Evolutionary conservation across 176 grass and related monocot genomes (phyloP), one percentile per base, ranked within the genome.

Genomic region (Musa beccarii): DNA sequence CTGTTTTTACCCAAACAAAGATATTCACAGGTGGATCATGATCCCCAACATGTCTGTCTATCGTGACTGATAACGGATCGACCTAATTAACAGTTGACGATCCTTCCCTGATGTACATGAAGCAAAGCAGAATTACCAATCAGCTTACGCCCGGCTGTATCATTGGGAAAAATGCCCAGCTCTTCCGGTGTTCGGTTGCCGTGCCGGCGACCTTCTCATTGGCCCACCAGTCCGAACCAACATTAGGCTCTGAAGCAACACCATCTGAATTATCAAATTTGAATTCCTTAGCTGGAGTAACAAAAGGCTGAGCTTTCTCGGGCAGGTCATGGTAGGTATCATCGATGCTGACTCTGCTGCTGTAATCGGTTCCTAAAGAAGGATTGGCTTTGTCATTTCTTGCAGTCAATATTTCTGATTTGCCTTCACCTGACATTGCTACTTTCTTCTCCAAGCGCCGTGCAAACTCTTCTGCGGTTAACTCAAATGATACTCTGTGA

Each of bases 371-470:
- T 3, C 79, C 83, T 63, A 80, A 82, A 77, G 78, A 84, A 50
- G 53, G 76, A 23, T 66, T 74, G 0, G 68, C 80, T 0, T 75
- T 67, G 0, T 68, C 77, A 21, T 25, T 52, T 70, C 26, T 81
- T 8, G 86, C 66, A 10, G 78, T 25, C 16, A 74, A 92, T 54
- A 79, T 89, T 75, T 84, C 43, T 51, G 84, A 80, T 25, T 49
- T 71, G 53, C 81, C 68, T 66, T 92, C 90, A 70, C 82, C 82
- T 66, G 85, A 69, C 49, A 76, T 85, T 11, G 83, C 84, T 1
- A 83, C 90, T 59, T 91, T 94, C 88, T 90, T 94, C 76, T 86
- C 88, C 16, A 94, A 81, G 75, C 95, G 92, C 55, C 95, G 86
- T 19, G 86, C 86, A 0, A 99, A 89, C 50, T 99, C 88, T 84